Evolutionary conservation across 176 grass and related monocot species (phyloP).

Genomic region (Bothriochloa decipiens): DNA sequence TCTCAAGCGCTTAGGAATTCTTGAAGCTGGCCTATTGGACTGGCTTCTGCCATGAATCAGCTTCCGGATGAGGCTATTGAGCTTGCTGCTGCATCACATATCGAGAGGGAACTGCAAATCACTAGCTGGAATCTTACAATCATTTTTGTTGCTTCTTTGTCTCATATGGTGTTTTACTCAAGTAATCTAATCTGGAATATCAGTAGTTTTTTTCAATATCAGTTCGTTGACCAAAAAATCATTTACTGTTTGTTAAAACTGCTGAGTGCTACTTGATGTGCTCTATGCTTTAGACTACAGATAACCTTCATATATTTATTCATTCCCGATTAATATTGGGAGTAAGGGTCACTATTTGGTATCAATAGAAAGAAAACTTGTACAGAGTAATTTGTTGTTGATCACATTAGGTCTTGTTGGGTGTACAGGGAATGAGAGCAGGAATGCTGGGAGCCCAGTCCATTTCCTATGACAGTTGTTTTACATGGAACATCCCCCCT

Average conservation of each 20-base stretch:
- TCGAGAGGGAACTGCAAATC: constrained; percentile 95
- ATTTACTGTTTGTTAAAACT: neutral
- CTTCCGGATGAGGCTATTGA: constrained; percentile 93
- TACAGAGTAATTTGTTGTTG: neutral
- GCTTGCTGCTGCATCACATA: constrained; percentile 85
- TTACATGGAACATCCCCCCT: neutral
- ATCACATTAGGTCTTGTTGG: neutral
- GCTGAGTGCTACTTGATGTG: constrained; percentile 7
- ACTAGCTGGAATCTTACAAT: constrained; percentile 93
- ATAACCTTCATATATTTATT: neutral
- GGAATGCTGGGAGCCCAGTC: neutral
- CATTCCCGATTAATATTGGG: constrained; percentile 11
- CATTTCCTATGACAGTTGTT: neutral
- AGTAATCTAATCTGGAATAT: neutral
- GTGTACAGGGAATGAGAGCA: neutral
- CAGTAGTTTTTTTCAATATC: constrained; percentile 18
- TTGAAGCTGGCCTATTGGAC: constrained; percentile 67
- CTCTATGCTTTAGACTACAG: constrained; percentile 5
- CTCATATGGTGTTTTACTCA: neutral
- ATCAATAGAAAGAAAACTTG: constrained; percentile 3
- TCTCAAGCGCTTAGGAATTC: constrained; percentile 86
- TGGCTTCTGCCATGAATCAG: constrained; percentile 89
- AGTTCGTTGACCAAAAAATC: constrained; percentile 22
- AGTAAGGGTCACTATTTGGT: constrained; percentile 8
- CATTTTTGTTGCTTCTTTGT: constrained; percentile 74